A percentile compares a stretch with the other conserved stretches of the same genome.
Conservation (phyloP, 495 filamentous ascomycete genomes). For the Cercophora samala region DNA sequence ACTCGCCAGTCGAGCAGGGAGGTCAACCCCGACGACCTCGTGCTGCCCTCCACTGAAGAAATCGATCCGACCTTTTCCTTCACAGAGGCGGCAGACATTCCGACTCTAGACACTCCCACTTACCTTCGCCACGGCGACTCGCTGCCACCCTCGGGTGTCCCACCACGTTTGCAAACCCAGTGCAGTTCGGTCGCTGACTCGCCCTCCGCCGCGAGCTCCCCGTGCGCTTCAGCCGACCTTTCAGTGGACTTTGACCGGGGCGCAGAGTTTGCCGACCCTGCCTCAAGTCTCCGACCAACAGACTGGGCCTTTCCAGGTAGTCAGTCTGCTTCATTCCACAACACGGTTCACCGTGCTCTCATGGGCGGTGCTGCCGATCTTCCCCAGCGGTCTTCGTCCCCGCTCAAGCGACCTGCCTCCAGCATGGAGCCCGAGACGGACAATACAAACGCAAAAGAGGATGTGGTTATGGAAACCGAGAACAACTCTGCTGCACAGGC, state of each 20-base stretch:
- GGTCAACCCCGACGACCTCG: constrained; percentile 40
- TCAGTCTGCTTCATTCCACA: constrained; percentile 40
- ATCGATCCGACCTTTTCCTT: constrained; percentile 40
- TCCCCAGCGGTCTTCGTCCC: constrained; percentile 52
- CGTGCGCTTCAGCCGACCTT: constrained; percentile 68
- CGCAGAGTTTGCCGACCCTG: constrained; percentile 44
- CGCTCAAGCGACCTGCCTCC: constrained; percentile 53
- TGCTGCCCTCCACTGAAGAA: constrained; percentile 50
- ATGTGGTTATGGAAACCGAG: constrained; percentile 49
- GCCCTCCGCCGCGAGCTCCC: constrained; percentile 58
- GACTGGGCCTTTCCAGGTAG: constrained; percentile 25
- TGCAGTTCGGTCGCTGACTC: constrained; percentile 50
- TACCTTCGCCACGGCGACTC: constrained; percentile 59
- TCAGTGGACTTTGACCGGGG: constrained; percentile 61
- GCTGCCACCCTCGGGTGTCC: constrained; percentile 44
- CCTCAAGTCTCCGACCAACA: constrained; percentile 24
- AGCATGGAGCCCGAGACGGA: constrained; percentile 48
- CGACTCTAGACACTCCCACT: constrained; percentile 47
- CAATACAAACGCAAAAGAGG: constrained; percentile 37
- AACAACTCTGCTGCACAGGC: constrained; percentile 13
- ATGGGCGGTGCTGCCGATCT: constrained; percentile 53
- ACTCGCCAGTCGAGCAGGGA: constrained; percentile 51
- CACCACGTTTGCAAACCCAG: constrained; percentile 48
- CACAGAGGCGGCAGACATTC: constrained; percentile 33
- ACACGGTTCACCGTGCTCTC: constrained; percentile 43